Evolutionary conservation across 495 filamentous ascomycete genomes (phyloP).

Genomic region (Haplographium delicatum): DNA sequence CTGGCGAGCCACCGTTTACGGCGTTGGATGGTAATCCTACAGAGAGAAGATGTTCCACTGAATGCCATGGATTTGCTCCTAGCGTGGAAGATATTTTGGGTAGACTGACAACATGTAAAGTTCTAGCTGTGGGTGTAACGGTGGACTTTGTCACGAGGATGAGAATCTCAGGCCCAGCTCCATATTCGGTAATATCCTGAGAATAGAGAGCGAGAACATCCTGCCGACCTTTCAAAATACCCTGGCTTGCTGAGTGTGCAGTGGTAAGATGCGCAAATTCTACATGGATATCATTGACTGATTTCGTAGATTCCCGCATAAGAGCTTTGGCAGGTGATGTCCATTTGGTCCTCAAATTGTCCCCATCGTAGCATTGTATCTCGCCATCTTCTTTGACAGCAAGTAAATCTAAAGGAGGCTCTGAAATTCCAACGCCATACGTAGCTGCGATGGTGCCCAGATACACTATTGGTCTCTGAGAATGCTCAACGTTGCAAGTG

Average conservation of each 20-base stretch:
- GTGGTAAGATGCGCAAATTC: slow-evolving; percentile 34
- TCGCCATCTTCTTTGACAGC: slow-evolving; percentile 34
- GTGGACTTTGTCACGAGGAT: slow-evolving; percentile 36
- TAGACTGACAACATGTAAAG: slow-evolving; percentile 42
- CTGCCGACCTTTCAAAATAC: slow-evolving; percentile 39
- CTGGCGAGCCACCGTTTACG: background rate
- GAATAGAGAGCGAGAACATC: slow-evolving; percentile 30
- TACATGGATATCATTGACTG: slow-evolving; percentile 26
- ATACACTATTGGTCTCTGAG: slow-evolving; percentile 14
- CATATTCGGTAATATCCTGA: slow-evolving; percentile 38
- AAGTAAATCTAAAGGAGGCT: slow-evolving; percentile 23
- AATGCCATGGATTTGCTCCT: slow-evolving; percentile 4
- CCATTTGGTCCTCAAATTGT: slow-evolving; percentile 36
- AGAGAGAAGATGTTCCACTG: slow-evolving; percentile 20
- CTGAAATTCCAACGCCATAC: background rate
- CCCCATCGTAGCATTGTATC: slow-evolving; percentile 43
- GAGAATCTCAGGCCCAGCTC: slow-evolving; percentile 42
- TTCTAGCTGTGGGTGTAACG: slow-evolving; percentile 21
- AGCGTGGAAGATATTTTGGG: slow-evolving; percentile 22
- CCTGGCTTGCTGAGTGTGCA: slow-evolving; percentile 34
- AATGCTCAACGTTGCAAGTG: slow-evolving; percentile 14
- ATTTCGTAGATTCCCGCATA: slow-evolving; percentile 1
- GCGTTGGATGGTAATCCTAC: slow-evolving; percentile 2
- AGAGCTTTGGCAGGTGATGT: slow-evolving; percentile 20
- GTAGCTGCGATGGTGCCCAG: slow-evolving; percentile 11